Base-by-base conservation (phyloP, 306 rosid species). In the Inga laurina region DNA sequence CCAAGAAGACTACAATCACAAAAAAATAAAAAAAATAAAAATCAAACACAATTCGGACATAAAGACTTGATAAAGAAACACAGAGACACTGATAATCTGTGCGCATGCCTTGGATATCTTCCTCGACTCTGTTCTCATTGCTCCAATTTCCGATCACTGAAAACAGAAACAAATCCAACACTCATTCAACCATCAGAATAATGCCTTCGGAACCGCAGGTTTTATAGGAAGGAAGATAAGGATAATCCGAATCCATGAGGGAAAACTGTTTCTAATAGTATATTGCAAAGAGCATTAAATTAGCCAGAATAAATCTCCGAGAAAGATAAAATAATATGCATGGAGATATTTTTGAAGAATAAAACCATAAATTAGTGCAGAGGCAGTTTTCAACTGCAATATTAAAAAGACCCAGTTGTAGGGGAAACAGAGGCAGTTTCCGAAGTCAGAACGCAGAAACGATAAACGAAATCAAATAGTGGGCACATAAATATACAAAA, bases 391-490 rank as follows among this genome's bases (percentile, higher is more conserved):
- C 89, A 91, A 87, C 92, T 87, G 79, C 86, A 90, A 88, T 86
- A 59, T 86, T 82, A 79, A 89, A 71, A 71, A 86, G 78, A 88
- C 80, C 96, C 65, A 90, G 79, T 93, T 88, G 97, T 87, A 89
- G 93, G 85, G 72, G 30, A 86, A 82, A 85, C 56, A 81, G 91
- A 91, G 93, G 82, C 94, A 88, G 61, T 76, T 34, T 74, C 59
- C 14, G 41, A 14, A 24, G 39, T 72, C 76, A 80, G 59, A 7
- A 24, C n/a, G 46, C 37, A 80, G 44, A 27, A 56, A 22, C 69
- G 16, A 15, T 13, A 62, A 59, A 78, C 14, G 21, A 49, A 15
- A 21, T 6, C 10, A 27, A 81, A 72, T 35, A n/a, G 61, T 71
- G 66, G 32, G 77, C 5, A 66, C 57, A 87, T 62, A 79, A 82